Evolutionary conservation across 2,329 filamentous ascomycete genomes (phyloP).

Genomic region (Elsinoe ampelina): DNA sequence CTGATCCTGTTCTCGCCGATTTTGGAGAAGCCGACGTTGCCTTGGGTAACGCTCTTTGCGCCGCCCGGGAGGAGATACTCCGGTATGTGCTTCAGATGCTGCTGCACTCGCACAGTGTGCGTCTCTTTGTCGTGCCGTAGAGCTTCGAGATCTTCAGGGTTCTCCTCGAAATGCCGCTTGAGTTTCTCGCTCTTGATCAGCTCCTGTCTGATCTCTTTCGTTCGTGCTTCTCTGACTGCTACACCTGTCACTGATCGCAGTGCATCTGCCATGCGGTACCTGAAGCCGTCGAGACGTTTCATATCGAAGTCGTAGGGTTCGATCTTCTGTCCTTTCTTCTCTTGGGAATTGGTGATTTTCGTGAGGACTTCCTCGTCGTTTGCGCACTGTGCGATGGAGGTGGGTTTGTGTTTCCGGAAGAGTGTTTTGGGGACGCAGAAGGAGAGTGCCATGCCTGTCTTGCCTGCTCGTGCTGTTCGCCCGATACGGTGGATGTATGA

Average conservation of each 20-base stretch:
- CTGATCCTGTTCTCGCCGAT: constrained; percentile 42
- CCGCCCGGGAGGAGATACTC: constrained; percentile 79
- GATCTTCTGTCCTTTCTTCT: constrained; percentile 67
- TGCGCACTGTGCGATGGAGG: constrained; percentile 62
- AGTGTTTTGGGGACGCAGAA: constrained; percentile 78
- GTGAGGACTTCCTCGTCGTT: constrained; percentile 77
- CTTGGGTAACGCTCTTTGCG: constrained; percentile 57
- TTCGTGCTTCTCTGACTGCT: constrained; percentile 80
- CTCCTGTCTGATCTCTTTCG: constrained; percentile 79
- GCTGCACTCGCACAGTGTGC: constrained; percentile 70
- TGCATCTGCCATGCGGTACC: constrained; percentile 90
- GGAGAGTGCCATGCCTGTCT: constrained; percentile 89
- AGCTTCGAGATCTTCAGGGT: constrained; percentile 78
- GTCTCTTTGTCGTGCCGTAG: constrained; percentile 85
- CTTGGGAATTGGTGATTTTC: constrained; percentile 71
- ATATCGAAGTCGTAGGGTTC: constrained; percentile 93
- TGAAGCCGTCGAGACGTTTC: constrained; percentile 84
- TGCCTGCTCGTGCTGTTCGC: constrained; percentile 81
- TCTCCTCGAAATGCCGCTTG: constrained; percentile 93
- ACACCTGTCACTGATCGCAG: constrained; percentile 82
- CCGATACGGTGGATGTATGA: constrained; percentile 97
- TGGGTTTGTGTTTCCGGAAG: constrained; percentile 84
- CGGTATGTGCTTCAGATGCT: constrained; percentile 87
- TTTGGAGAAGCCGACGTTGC: constrained; percentile 53
- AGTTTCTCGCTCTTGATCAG: constrained; percentile 89